Evolutionary conservation across 2,329 filamentous ascomycete genomes (phyloP).

Genomic region (Kalmusia sp.): DNA sequence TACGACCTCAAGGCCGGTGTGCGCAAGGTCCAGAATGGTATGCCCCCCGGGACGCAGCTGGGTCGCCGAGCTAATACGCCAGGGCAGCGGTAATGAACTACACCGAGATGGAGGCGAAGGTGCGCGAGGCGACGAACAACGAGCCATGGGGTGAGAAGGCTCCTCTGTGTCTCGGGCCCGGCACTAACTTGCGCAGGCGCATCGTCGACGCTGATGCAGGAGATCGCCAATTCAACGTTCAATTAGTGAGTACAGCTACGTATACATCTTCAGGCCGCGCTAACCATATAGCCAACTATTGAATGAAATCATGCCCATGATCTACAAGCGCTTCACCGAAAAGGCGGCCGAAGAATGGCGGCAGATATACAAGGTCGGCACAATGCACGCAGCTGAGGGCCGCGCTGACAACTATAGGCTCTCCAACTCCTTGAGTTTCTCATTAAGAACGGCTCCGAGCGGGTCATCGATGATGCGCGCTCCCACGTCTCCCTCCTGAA

Average conservation of each 20-base stretch:
- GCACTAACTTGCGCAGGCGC: conserved; percentile 57
- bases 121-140: conserved; percentile 98
- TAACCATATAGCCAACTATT: conserved; percentile 76
- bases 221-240: conserved; percentile 97
- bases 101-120: conserved; percentile 74
- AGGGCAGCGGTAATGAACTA: conserved; percentile 91
- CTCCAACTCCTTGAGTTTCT: conserved; percentile 96
- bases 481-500: conserved; percentile 94
- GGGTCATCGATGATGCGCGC: conserved; percentile 95
- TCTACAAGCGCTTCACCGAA: conserved; percentile 98
- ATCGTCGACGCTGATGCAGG: conserved; percentile 89
- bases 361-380: conserved; percentile 91
- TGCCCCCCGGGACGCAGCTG: conserved; percentile 33
- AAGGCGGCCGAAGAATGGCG: conserved; percentile 98
- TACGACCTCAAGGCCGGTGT: conserved; percentile 96
- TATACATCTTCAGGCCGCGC: conserved; percentile 1
- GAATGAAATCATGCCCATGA: conserved; percentile 99
- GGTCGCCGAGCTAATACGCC: conserved; percentile 33
- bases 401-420: conserved; percentile 52
- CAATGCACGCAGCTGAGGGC: background rate
- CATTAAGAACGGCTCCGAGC: conserved; percentile 96
- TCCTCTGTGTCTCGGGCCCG: conserved; percentile 56
- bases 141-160: conserved; percentile 83
- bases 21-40: conserved; percentile 96
- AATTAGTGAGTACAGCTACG: conserved; percentile 78